Conservation (phyloP, 768 basidiomycete genomes). For the Tulasnella sp. region DNA sequence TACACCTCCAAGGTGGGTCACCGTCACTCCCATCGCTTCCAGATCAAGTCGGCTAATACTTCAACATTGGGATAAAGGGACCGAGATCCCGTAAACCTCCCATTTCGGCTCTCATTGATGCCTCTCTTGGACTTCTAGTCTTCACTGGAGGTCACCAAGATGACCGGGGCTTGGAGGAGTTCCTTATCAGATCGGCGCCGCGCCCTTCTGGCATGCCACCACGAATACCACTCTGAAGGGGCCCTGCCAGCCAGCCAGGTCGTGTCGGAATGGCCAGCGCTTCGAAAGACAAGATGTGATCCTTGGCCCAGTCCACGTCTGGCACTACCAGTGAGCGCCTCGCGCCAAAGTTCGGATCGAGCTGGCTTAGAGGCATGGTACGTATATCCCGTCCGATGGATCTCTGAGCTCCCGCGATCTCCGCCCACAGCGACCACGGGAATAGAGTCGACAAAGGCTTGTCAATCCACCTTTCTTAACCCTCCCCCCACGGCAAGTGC, state of each 20-base stretch:
- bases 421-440: background rate
- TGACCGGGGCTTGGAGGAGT: background rate
- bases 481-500: background rate
- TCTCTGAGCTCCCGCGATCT: background rate
- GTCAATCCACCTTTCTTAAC: background rate
- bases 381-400: background rate
- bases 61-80: conserved; percentile 4
- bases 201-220: background rate
- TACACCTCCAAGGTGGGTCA: background rate
- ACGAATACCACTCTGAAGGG: background rate
- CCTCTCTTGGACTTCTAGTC: background rate
- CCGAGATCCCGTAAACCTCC: background rate
- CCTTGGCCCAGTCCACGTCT: background rate
- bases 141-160: background rate
- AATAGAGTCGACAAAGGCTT: background rate
- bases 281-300: background rate
- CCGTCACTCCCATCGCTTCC: background rate
- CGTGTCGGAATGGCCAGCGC: background rate
- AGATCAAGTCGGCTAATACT: conserved; percentile 6
- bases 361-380: background rate
- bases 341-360: background rate
- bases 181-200: background rate
- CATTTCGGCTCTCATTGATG: conserved; percentile 1
- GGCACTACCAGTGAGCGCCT: background rate
- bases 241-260: background rate